Evolutionary conservation across 768 basidiomycete genomes (phyloP).

Genomic region (Rhodosporidiobolus sp.): DNA sequence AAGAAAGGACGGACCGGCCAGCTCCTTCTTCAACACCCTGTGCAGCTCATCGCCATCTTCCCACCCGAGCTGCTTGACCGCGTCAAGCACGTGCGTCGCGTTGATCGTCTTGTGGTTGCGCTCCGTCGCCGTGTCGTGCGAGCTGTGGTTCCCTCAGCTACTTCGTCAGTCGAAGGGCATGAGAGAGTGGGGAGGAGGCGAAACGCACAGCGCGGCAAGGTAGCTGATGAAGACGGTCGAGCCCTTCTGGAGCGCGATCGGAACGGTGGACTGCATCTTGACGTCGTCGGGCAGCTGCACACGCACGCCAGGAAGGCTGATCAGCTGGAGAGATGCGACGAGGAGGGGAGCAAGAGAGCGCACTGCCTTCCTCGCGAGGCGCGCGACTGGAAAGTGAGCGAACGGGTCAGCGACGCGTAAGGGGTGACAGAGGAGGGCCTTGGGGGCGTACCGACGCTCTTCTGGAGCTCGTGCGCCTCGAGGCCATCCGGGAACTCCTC

Average conservation of each 20-base stretch:
- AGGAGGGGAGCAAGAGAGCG: neutral
- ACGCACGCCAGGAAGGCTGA: neutral
- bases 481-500: slow-evolving; percentile 68
- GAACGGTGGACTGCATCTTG: slow-evolving; percentile 85
- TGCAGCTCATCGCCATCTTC: slow-evolving; percentile 33
- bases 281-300: slow-evolving; percentile 73
- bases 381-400: slow-evolving; percentile 1
- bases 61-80: slow-evolving; percentile 42
- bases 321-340: neutral
- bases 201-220: slow-evolving; percentile 60
- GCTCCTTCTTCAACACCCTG: slow-evolving; percentile 34
- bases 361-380: slow-evolving; percentile 15
- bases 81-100: slow-evolving; percentile 42
- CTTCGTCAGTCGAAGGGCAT: neutral
- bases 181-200: neutral
- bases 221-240: slow-evolving; percentile 96
- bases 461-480: slow-evolving; percentile 83
- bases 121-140: slow-evolving; percentile 40
- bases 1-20: slow-evolving; percentile 27
- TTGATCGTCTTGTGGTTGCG: slow-evolving; percentile 41
- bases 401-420: neutral
- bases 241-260: slow-evolving; percentile 76
- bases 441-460: slow-evolving; percentile 62
- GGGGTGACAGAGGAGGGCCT: neutral
- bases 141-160: slow-evolving; percentile 1